Evolutionary conservation across 495 filamentous ascomycete species (phyloP).

Genomic region (Xylaria flabelliformis): DNA sequence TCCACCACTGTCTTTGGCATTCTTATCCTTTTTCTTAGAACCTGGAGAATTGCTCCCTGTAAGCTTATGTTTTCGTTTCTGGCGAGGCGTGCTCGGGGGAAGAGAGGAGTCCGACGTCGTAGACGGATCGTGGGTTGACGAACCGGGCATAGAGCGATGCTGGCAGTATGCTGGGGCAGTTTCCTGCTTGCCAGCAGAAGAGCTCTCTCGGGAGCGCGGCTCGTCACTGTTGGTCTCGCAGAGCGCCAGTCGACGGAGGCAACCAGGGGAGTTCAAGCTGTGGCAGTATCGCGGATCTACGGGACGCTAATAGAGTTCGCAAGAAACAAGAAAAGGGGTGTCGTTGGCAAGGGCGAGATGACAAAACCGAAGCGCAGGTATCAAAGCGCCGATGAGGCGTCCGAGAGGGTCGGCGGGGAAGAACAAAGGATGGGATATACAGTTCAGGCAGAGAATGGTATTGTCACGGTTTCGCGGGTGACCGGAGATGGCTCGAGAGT

Average conservation of each 20-base stretch:
- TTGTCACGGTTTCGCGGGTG: conserved; percentile 23
- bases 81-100: conserved; percentile 37
- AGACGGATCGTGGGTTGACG: conserved; percentile 45
- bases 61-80: conserved; percentile 41
- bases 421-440: conserved; percentile 18
- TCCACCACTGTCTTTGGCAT: conserved; percentile 58
- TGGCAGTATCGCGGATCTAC: conserved; percentile 6
- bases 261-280: background rate
- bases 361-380: conserved; percentile 17
- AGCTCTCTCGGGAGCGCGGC: conserved; percentile 38
- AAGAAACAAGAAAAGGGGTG: background rate
- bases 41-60: conserved; percentile 42
- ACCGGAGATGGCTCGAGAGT: conserved; percentile 4
- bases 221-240: conserved; percentile 30
- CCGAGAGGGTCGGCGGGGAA: conserved; percentile 25
- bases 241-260: conserved; percentile 17
- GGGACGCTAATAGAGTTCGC: background rate
- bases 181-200: conserved; percentile 49
- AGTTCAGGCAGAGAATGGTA: conserved; percentile 28
- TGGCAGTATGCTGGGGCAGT: conserved; percentile 43
- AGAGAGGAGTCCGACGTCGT: conserved; percentile 38
- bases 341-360: conserved; percentile 12
- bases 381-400: conserved; percentile 10
- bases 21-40: conserved; percentile 58
- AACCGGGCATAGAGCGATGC: conserved; percentile 55